Evolutionary conservation across 768 basidiomycete genomes (phyloP).

Genomic region (Lentinula raphanica): DNA sequence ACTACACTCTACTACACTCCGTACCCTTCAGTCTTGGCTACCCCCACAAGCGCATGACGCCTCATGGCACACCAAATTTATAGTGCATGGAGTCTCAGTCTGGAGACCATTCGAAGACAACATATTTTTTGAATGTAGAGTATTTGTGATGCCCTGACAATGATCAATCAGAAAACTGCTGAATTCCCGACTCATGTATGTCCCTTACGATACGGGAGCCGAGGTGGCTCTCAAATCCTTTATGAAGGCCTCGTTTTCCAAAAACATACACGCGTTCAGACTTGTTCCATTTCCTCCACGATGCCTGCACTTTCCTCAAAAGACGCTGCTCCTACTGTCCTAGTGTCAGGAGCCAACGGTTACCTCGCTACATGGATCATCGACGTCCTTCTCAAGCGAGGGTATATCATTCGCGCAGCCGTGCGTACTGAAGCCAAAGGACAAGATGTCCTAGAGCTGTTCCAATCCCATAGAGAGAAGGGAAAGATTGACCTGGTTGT

Average conservation of each 20-base stretch:
- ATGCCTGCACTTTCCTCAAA: slow-evolving; percentile 28
- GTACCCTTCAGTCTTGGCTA: no score
- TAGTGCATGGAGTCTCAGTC: no score
- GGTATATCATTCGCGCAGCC: slow-evolving; percentile 49
- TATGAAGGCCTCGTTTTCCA: not conserved
- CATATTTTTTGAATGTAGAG: no score
- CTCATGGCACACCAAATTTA: no score
- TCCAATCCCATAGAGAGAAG: slow-evolving; percentile 37
- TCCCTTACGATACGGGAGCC: no score
- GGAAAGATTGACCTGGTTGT: slow-evolving; percentile 48
- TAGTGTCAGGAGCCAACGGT: slow-evolving; percentile 40
- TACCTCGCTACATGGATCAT: slow-evolving; percentile 34
- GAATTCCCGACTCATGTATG: no score
- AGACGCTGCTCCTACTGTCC: slow-evolving; percentile 30
- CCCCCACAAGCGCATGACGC: no score
- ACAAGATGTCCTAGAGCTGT: slow-evolving; percentile 39
- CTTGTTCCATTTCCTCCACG: not conserved
- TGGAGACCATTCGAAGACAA: no score
- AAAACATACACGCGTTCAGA: not conserved
- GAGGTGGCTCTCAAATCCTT: no score
- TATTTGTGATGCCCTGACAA: no score
- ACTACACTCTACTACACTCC: no score
- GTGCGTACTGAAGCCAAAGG: slow-evolving; percentile 49
- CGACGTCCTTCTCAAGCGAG: slow-evolving; percentile 36
- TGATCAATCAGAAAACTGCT: no score